Percentiles rank a stretch among this genome's conserved stretches.
Conservation (phyloP, 257 asterid species). For the Ajuga chamaepitys region DNA sequence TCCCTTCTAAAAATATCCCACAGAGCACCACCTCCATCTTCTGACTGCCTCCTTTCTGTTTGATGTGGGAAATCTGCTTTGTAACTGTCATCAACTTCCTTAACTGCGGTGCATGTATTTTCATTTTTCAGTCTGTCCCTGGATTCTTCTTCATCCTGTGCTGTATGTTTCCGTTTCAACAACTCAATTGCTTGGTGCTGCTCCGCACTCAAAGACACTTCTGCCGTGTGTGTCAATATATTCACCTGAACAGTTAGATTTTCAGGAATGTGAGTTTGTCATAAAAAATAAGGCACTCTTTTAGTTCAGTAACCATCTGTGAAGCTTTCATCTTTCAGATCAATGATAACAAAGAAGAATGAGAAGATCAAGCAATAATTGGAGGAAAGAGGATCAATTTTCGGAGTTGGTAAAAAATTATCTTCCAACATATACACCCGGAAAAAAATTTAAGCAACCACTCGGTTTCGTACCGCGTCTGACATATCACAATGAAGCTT, state of each 20-base stretch:
- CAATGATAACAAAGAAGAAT: too few species aligned
- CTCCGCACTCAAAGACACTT: conserved; percentile 43
- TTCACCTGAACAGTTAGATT: conserved; percentile 52
- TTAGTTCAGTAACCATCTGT: too few species aligned
- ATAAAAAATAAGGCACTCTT: too few species aligned
- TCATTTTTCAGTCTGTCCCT: conserved; percentile 7
- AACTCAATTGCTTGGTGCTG: conserved; percentile 48
- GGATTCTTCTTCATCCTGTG: conserved; percentile 60
- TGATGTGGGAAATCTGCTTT: neutral
- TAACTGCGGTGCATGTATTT: neutral
- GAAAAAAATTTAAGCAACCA: too few species aligned
- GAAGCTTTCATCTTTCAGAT: too few species aligned
- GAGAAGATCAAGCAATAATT: too few species aligned
- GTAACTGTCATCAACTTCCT: neutral
- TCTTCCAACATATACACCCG: too few species aligned
- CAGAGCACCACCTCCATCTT: conserved; percentile 55
- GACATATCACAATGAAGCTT: conserved; percentile 96
- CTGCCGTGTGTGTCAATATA: conserved; percentile 82
- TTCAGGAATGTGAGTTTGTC: too few species aligned
- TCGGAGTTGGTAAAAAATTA: too few species aligned
- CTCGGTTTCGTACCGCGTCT: conserved; percentile 73
- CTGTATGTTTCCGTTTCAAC: conserved; percentile 63
- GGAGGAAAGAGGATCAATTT: too few species aligned
- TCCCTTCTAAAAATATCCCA: conserved; percentile 96
- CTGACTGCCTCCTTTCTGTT: conserved; percentile 14